Evolutionary conservation across 148 eudicot genomes (phyloP), one percentile per base, ranked within the genome.

Genomic region (Arctostaphylos glauca): DNA sequence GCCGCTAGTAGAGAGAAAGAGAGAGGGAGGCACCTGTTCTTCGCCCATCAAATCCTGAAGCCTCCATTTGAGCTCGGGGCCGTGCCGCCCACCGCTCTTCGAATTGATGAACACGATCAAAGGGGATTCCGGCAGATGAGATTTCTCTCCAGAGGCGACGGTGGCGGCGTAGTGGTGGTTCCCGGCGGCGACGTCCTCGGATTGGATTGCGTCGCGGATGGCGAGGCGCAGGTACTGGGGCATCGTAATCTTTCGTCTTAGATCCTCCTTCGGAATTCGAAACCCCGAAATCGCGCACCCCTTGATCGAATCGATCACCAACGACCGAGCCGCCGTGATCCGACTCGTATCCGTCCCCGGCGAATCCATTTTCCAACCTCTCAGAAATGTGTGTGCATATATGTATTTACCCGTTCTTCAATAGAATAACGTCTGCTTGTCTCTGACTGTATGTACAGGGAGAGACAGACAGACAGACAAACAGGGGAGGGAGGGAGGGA

Each of bases 41-140:
- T 87, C 88, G 2, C 96, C 91, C 94, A 96, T 94, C 56, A 97
- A 84, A 53, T 90, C 92, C 82, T 93, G 94, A 6, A 97, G 87
- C 66, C 97, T 80, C 3, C 48, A 85, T 85, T 77, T 94, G 47
- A 97, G 92, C 74, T 86, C 89, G 2, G 95, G 94, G 0, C 99
- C 98, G 79, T 92, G 93, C 6, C 98, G 83, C 2, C 99, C 99
- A 31, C 99, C 99, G 75, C n/a, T n/a, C n/a, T n/a, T n/a, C n/a
- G n/a, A n/a, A n/a, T n/a, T n/a, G n/a, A n/a, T n/a, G n/a, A n/a
- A 97, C 4, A 97, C 99, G 4, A 94, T 90, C 66, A 94, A 9
- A 4, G 99, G 98, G 14, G 85, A 31, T 54, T 90, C 92, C 1
- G 91, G 82, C 5, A 92, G 52, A 44, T 87, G 77, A 3, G 12